These are phyloP conservation scores for Balakata baccata DNA, from an alignment of 345 rosid genomes.

Conservation along the genomic window DNA sequence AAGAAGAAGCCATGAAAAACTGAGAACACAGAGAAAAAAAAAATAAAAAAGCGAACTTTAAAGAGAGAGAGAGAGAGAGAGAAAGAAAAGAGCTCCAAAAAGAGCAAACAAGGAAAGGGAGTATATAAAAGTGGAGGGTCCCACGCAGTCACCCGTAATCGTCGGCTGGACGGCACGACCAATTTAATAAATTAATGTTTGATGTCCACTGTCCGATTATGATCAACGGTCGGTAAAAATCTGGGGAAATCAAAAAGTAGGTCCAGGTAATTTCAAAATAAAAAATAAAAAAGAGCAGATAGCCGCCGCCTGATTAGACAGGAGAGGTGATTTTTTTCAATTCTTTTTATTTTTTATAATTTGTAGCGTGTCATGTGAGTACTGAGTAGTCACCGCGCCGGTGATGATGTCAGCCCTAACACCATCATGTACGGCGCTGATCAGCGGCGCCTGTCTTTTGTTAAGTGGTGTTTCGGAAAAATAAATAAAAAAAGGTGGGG, in stretches of 20 bases:
- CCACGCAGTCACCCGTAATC: slow-evolving; percentile 65
- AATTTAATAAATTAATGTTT: no score
- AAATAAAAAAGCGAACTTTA: background rate
- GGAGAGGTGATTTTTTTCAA: no score
- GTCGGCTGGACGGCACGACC: slow-evolving; percentile 53
- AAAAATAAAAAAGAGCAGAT: background rate
- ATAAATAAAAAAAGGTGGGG: background rate
- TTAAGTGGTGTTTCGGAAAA: background rate
- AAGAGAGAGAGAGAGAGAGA: background rate
- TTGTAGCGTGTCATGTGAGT: no score
- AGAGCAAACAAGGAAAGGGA: background rate
- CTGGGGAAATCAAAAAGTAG: background rate
- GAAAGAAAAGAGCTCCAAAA: background rate
- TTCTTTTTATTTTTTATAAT: no score
- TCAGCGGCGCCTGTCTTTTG: slow-evolving; percentile 23
- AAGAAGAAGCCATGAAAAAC: slow-evolving; percentile 50
- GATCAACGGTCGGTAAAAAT: background rate
- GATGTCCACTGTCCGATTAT: slow-evolving; percentile 1
- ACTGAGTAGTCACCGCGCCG: background rate
- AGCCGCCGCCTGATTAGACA: slow-evolving; percentile 31
- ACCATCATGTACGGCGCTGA: slow-evolving; percentile 8
- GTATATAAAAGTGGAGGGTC: slow-evolving; percentile 31
- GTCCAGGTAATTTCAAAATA: background rate
- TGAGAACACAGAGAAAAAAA: background rate
- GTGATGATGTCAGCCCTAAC: slow-evolving; percentile 24